Base-by-base conservation (phyloP, 1,284 basidiomycete genomes). In the Cutaneotrichosporon sp. region DNA sequence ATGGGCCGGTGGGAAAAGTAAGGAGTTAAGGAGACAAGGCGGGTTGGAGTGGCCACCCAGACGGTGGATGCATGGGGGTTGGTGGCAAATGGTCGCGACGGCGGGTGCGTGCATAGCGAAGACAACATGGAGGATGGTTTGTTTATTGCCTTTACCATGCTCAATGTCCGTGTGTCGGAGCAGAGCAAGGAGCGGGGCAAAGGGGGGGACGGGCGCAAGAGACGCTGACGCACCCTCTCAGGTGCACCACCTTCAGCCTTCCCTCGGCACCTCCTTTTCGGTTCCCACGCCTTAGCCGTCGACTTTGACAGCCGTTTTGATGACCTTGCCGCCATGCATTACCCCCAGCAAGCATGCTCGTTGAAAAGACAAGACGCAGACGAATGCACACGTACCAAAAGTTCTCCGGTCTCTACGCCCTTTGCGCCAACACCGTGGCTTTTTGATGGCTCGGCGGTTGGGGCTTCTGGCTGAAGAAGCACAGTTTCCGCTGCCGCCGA, bases 401-500 rank as follows among this genome's bases (percentile, higher is more conserved):
- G 69, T 69, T 80, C 78, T 63, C 74, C 78, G 22, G 70, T 74
- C 68, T 81, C 78, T 30, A 80, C 78, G 52, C 78, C 79, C 53
- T 72, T 76, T 58, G 77, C 77, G 47, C 76, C 76, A 51, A 79
- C 74, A 65, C 75, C 75, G 63, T 77, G 73, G 65, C 73, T 65
- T 69, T 78, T 77, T 36, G 70, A 68, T 51, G 70, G 66, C 61
- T 72, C 69, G 34, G 64, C 66, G 49, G 67, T 65, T 36, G 69
- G 61, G 16, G 67, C 52, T 34, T 71, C 70, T 68, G 67, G 64
- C 76, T 76, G 75, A 73, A 79, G 38, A 52, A 77, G 70, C 64
- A 79, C 91, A 74, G 90, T 90, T 79, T 93, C 91, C 83, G 92
- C 91, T 73, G 88, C 88, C 76, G 90, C 70, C 67, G 89, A 85